These are phyloP conservation scores for Hypoxylon sp. DNA, from an alignment of 2,329 filamentous ascomycete genomes.

Conservation along the genomic window DNA sequence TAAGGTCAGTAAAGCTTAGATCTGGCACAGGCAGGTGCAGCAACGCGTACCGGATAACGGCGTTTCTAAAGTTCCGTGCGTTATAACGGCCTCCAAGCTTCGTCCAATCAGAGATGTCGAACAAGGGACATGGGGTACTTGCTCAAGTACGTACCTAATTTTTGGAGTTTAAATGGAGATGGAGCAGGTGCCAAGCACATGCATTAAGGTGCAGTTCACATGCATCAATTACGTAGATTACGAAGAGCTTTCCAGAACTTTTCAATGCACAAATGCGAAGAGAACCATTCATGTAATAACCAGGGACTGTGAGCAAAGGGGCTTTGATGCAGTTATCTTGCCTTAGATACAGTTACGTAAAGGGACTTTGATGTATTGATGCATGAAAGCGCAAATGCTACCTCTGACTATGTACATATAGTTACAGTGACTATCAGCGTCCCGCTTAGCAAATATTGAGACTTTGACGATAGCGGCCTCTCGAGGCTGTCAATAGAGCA, in stretches of 20 bases:
- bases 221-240: conserved; percentile 39
- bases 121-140: neutral
- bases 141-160: neutral
- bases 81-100: neutral
- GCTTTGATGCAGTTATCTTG: too few species aligned
- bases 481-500: conserved; percentile 11
- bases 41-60: conserved; percentile 50
- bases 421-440: neutral
- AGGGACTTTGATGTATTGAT: too few species aligned
- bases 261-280: conserved; percentile 11
- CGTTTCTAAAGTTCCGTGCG: conserved; percentile 45
- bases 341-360: too few species aligned
- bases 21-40: conserved; percentile 45
- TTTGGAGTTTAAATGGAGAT: neutral
- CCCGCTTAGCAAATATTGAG: neutral
- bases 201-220: conserved; percentile 31
- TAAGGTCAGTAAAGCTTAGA: conserved; percentile 27
- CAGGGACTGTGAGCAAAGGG: too few species aligned
- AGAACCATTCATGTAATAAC: conserved; percentile 1
- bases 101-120: conserved; percentile 8
- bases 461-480: neutral
- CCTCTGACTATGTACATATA: neutral
- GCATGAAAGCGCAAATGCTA: neutral
- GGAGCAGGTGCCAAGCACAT: conserved; percentile 28
- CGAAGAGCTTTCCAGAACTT: conserved; percentile 37